These are phyloP conservation scores for Gastrodia elata DNA, from an alignment of 106 monocot species.

Conservation along the genomic window DNA sequence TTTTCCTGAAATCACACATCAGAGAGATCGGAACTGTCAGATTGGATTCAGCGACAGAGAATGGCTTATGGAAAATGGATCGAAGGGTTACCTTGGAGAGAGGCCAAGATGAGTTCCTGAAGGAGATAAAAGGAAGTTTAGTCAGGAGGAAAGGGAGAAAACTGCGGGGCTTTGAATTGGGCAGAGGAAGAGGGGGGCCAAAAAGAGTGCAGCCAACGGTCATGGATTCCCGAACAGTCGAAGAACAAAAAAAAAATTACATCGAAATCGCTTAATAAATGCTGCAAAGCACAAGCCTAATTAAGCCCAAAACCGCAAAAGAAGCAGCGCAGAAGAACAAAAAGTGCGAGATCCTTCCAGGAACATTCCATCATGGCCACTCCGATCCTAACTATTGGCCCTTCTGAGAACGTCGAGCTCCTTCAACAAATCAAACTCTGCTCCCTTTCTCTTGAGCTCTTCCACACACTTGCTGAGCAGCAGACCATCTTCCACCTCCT, in stretches of 20 bases:
- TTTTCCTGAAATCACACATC: not conserved
- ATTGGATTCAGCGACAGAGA: not conserved
- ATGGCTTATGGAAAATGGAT: not conserved
- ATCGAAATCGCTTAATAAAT: not conserved
- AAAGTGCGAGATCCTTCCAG: constrained; percentile 27
- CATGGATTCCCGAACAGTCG: not conserved
- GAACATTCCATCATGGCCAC: constrained; percentile 33
- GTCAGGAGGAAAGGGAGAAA: not conserved
- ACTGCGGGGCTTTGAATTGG: not conserved
- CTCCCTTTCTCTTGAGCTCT: constrained; percentile 74
- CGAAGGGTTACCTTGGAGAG: not conserved
- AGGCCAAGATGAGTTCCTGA: not conserved
- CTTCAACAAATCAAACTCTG: constrained; percentile 79
- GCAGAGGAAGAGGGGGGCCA: not conserved
- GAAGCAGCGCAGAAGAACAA: constrained; percentile 43
- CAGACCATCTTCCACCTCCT: constrained; percentile 68
- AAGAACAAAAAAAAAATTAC: not conserved
- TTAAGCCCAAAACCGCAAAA: constrained; percentile 41
- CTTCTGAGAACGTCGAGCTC: constrained; percentile 80
- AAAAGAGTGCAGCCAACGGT: not conserved
- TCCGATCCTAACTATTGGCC: constrained; percentile 49
- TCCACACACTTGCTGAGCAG: constrained; percentile 54
- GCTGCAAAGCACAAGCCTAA: constrained; percentile 49
- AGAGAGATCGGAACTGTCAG: not conserved
- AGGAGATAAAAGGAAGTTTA: not conserved